A percentile compares a stretch with the other conserved stretches of the same genome.
These are phyloP conservation scores for Aspergillus uvarum DNA, from an alignment of 2,329 filamentous ascomycete genomes.

Conservation along the genomic window DNA sequence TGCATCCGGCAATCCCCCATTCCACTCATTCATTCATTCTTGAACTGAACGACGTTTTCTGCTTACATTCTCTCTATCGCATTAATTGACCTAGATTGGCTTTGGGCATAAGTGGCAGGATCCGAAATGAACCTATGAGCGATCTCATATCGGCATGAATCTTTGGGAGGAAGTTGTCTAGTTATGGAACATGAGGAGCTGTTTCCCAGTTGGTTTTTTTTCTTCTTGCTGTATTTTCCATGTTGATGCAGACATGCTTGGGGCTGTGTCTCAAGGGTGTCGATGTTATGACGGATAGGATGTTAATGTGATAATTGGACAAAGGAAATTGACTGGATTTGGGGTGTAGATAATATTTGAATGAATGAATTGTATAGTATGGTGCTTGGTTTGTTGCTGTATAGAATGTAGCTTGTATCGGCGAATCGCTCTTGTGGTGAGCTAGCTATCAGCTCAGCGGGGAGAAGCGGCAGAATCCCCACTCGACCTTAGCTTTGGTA, in stretches of 20 bases:
- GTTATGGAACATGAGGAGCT: slow-evolving; percentile 16
- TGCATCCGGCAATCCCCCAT: too few species aligned
- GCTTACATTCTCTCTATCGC: slow-evolving; percentile 30
- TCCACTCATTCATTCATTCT: slow-evolving; percentile 10
- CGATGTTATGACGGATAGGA: slow-evolving; percentile 21
- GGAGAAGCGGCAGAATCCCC: slow-evolving; percentile 12
- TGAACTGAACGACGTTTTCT: slow-evolving; percentile 6
- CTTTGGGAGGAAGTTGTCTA: slow-evolving; percentile 17
- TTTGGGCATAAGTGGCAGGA: slow-evolving; percentile 29
- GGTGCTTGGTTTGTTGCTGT: too few species aligned
- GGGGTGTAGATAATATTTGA: background rate
- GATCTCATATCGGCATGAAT: slow-evolving; percentile 18
- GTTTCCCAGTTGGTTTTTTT: slow-evolving; percentile 17
- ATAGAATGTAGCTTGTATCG: too few species aligned
- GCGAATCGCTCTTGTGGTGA: too few species aligned
- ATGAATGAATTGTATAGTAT: too few species aligned
- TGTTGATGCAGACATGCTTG: slow-evolving; percentile 11
- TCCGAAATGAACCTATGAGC: slow-evolving; percentile 27
- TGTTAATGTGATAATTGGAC: slow-evolving; percentile 19
- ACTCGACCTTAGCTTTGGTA: background rate
- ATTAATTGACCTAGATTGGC: slow-evolving; percentile 29
- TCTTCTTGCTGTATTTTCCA: slow-evolving; percentile 17
- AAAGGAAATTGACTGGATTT: background rate
- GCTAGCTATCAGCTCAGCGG: slow-evolving; percentile 8
- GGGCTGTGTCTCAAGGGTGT: slow-evolving; percentile 22